Conservation (phyloP, 148 eudicot species). For the Fallopia convolvulus region DNA sequence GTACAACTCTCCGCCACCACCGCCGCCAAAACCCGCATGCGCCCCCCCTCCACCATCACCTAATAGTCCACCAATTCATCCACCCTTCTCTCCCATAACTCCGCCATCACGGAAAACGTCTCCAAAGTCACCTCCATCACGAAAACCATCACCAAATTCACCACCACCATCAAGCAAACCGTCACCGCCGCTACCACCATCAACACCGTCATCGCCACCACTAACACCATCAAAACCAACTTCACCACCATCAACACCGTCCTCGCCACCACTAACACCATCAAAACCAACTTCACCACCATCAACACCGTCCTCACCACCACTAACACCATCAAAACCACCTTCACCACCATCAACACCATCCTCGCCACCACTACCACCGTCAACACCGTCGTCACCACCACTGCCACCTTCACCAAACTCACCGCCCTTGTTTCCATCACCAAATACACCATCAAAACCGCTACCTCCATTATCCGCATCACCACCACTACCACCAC, state of each 20-base stretch:
- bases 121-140: neutral
- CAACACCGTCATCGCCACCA: neutral
- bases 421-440: neutral
- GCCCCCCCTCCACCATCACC: neutral
- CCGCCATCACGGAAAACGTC: neutral
- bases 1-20: constrained; percentile 6
- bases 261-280: neutral
- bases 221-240: neutral
- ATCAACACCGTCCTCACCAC: neutral
- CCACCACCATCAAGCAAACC: neutral
- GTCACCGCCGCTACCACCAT: neutral
- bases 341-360: neutral
- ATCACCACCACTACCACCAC: neutral
- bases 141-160: neutral
- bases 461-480: neutral
- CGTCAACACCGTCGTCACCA: constrained; percentile 6
- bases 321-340: constrained; percentile 9
- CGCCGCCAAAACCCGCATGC: neutral
- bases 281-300: neutral
- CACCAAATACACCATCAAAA: too few relatives aligned
- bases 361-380: neutral
- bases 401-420: constrained; percentile 8
- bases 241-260: neutral
- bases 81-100: neutral
- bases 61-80: neutral